phyloP scores from a whole-genome alignment of 129 eudicot species.

The Escallonia herrerae region DNA sequence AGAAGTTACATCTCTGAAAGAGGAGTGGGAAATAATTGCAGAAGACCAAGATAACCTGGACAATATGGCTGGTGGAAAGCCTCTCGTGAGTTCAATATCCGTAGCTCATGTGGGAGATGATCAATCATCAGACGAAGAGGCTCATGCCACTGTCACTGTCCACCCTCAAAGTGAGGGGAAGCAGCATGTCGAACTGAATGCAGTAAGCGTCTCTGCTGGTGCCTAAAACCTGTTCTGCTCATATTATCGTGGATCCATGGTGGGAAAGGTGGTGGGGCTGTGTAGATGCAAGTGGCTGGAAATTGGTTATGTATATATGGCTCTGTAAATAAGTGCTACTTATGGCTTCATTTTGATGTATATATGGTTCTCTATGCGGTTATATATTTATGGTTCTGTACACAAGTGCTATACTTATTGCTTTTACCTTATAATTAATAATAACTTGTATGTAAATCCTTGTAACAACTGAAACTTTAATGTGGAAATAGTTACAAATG shows the following conservation, averaged over 20 bases:
- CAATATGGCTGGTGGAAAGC: no score
- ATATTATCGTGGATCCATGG: not conserved
- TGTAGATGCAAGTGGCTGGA: not conserved
- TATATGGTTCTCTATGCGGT: no score
- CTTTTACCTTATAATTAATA: no score
- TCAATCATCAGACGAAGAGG: conserved; percentile 33
- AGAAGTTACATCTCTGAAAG: conserved; percentile 52
- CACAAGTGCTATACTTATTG: no score
- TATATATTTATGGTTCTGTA: no score
- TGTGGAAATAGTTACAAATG: no score
- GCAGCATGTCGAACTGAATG: conserved; percentile 59
- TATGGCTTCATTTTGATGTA: no score
- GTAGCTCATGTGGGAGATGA: conserved; percentile 41
- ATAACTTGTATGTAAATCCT: no score
- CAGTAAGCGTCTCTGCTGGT: conserved; percentile 51
- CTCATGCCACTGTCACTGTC: conserved; percentile 44
- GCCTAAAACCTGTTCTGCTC: conserved; percentile 17
- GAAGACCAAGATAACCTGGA: conserved; percentile 14
- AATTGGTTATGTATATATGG: no score
- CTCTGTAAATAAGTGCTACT: not conserved
- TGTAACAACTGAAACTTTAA: no score
- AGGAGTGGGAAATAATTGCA: conserved; percentile 86
- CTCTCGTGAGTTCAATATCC: conserved; percentile 41
- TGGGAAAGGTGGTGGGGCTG: not conserved
- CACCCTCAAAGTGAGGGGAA: conserved; percentile 53